Percentiles rank a stretch among this genome's conserved stretches.
Evolutionary conservation across 2,329 filamentous ascomycete genomes (phyloP).

Genomic region (Botryosphaeria dothidea): DNA sequence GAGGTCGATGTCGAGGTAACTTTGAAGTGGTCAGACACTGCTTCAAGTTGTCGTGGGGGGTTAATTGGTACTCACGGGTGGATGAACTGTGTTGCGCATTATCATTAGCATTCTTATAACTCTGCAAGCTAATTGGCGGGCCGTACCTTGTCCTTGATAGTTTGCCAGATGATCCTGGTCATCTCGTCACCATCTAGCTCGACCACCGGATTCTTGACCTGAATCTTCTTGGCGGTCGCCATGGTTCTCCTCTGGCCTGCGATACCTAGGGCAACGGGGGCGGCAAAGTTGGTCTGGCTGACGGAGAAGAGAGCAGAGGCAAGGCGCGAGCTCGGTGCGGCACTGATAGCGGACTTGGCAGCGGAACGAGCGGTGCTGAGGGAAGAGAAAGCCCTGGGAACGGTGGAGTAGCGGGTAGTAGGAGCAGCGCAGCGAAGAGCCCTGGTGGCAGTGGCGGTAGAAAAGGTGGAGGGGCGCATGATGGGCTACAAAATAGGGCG

Average conservation of each 20-base stretch:
- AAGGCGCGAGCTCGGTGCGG: conserved; percentile 7
- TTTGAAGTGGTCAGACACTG: conserved; percentile 26
- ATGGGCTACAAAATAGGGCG: conserved; percentile 8
- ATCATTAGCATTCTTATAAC: background rate
- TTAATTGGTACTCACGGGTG: conserved; percentile 56
- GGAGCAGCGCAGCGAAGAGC: conserved; percentile 3
- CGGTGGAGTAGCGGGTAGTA: background rate
- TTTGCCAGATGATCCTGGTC: conserved; percentile 98
- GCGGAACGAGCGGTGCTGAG: conserved; percentile 1
- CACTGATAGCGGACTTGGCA: background rate
- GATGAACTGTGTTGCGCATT: conserved; percentile 64
- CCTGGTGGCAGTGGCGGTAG: conserved; percentile 17
- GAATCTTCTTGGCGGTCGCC: conserved; percentile 74
- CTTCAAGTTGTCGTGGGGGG: background rate
- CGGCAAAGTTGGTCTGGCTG: background rate
- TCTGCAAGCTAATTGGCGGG: background rate
- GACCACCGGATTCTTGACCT: conserved; percentile 98
- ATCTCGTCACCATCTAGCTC: conserved; percentile 95
- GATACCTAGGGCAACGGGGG: conserved; percentile 1
- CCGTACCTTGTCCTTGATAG: conserved; percentile 88
- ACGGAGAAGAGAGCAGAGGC: conserved; percentile 6
- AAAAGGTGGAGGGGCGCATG: conserved; percentile 12
- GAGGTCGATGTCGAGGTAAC: conserved; percentile 92
- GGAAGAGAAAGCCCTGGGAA: conserved; percentile 15
- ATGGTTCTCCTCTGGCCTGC: conserved; percentile 32